These are phyloP conservation scores for Fragaria ananassa DNA, from an alignment of 306 rosid genomes.

Conservation along the genomic window DNA sequence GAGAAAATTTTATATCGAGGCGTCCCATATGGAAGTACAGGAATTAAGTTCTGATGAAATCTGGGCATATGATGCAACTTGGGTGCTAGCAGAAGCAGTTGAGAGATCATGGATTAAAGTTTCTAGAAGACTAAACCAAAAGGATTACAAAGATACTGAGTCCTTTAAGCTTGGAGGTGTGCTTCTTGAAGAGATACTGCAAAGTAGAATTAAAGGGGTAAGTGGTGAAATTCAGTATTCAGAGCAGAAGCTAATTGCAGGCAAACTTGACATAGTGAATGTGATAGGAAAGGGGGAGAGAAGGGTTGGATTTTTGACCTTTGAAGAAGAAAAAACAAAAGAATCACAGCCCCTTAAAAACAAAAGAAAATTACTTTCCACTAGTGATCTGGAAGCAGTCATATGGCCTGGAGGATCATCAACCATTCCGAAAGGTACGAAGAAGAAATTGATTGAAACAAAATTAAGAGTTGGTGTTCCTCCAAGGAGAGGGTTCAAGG, in stretches of 20 bases:
- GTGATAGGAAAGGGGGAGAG: constrained; percentile 3
- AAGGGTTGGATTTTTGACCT: neutral
- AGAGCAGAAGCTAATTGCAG: neutral
- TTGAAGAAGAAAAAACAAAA: neutral
- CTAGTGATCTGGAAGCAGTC: neutral
- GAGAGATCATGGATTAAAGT: neutral
- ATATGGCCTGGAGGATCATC: constrained; percentile 14
- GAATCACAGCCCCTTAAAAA: neutral
- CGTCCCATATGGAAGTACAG: neutral
- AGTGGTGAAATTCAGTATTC: constrained; percentile 15
- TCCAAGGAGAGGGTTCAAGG: neutral
- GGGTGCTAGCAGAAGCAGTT: constrained; percentile 19
- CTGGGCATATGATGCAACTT: constrained; percentile 17
- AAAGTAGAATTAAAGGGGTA: neutral
- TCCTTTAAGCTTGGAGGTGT: neutral
- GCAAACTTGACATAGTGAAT: constrained; percentile 1
- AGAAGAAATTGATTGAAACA: neutral
- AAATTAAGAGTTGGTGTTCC: constrained; percentile 24
- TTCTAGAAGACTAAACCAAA: neutral
- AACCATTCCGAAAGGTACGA: neutral
- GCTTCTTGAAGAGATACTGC: neutral
- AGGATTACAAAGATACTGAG: neutral
- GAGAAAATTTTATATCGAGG: neutral
- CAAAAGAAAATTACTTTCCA: neutral
- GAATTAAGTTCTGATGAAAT: neutral